These are phyloP conservation scores for Prunus salicina DNA, from an alignment of 306 rosid genomes.

Conservation along the genomic window DNA sequence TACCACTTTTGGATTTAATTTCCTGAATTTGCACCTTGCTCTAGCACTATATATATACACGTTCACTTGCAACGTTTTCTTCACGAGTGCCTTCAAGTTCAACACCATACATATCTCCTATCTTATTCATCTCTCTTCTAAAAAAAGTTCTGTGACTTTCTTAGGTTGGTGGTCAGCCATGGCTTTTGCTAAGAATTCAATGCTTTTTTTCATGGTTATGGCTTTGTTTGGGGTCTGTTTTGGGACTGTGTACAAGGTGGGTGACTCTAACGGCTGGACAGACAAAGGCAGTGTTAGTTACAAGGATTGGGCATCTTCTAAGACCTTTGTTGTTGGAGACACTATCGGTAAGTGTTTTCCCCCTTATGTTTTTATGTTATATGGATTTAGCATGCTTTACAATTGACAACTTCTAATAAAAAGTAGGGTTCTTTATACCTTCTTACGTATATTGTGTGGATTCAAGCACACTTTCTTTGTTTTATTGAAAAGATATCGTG, in stretches of 20 bases:
- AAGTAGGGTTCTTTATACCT: not conserved
- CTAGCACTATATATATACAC: not conserved
- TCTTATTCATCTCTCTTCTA: not conserved
- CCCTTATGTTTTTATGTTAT: not conserved
- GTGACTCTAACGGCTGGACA: conserved; percentile 39
- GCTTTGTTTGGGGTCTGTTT: not conserved
- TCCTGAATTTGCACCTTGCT: not conserved
- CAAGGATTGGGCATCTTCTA: conserved; percentile 29
- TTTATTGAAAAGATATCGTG: too few species aligned
- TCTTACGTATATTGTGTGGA: too few species aligned
- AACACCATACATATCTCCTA: too few species aligned
- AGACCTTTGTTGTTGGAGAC: conserved; percentile 25
- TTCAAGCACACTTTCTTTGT: too few species aligned
- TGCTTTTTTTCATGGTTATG: not conserved
- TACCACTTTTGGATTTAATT: not conserved
- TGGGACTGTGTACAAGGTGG: conserved; percentile 28
- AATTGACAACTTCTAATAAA: not conserved
- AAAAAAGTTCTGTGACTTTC: not conserved
- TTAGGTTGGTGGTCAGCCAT: not conserved
- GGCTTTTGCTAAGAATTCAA: not conserved
- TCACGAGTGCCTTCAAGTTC: too few species aligned
- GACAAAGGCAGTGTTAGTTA: conserved; percentile 16
- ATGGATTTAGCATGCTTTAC: not conserved
- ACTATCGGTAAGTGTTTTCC: conserved; percentile 15
- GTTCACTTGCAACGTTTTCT: too few species aligned